Conservation (phyloP, 441 rosid species). For the Populus hybrid region DNA sequence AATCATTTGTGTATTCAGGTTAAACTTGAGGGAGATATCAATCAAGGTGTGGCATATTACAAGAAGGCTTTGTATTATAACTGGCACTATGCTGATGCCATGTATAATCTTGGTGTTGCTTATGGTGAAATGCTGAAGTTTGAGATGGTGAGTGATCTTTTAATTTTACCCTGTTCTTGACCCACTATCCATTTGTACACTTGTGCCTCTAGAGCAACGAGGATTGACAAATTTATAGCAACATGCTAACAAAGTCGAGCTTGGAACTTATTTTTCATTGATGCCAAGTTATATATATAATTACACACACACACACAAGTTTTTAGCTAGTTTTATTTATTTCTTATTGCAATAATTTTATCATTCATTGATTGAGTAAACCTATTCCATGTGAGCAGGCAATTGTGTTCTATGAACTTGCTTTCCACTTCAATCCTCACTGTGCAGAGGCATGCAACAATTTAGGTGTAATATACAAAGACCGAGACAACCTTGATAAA, state of each 20-base stretch:
- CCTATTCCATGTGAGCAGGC: conserved; percentile 54
- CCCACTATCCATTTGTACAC: background rate
- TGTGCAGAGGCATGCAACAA: conserved; percentile 99
- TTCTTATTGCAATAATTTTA: background rate
- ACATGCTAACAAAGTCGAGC: background rate
- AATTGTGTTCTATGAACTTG: conserved; percentile 94
- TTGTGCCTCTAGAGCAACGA: background rate
- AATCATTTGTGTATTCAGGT: conserved; percentile 49
- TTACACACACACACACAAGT: background rate
- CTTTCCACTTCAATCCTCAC: conserved; percentile 96
- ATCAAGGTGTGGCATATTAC: conserved; percentile 93
- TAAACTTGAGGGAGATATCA: conserved; percentile 94
- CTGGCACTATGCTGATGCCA: conserved; percentile 99
- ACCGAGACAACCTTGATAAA: conserved; percentile 98
- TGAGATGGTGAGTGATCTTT: conserved; percentile 63
- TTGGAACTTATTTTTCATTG: no score
- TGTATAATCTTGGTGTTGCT: conserved; percentile 99
- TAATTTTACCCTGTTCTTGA: background rate
- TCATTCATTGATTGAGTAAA: background rate
- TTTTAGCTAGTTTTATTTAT: background rate
- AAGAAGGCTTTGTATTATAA: conserved; percentile 95
- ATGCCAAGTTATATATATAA: no score
- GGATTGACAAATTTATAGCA: background rate
- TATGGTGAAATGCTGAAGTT: conserved; percentile 98
- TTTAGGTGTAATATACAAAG: conserved; percentile 97